Conservation (phyloP, 73 alveolate genomes). For the Symbiodinium pilosum region DNA sequence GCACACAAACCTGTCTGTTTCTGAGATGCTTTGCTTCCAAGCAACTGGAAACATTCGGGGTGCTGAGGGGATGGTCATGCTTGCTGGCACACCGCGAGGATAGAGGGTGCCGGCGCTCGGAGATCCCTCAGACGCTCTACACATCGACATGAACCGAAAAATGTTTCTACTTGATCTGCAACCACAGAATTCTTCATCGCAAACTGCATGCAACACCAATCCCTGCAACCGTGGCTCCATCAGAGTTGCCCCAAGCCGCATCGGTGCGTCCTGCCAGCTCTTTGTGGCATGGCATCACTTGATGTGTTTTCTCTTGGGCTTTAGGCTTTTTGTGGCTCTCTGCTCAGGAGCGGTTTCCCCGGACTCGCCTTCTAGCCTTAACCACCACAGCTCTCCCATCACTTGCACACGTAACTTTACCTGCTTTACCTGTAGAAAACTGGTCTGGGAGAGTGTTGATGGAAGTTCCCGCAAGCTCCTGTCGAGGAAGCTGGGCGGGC, state of each 20-base stretch:
- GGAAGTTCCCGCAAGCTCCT: neutral
- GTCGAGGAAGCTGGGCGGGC: neutral
- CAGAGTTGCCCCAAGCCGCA: constrained; percentile 8
- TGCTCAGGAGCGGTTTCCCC: no score
- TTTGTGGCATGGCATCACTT: neutral
- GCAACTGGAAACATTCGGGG: constrained; percentile 19
- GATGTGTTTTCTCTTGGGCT: no score
- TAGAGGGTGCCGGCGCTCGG: neutral
- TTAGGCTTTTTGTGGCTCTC: no score
- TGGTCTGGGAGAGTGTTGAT: no score
- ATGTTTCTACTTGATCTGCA: no score
- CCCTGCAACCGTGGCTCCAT: neutral
- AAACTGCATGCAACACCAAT: no score
- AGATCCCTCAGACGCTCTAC: constrained; percentile 18
- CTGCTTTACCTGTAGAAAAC: no score
- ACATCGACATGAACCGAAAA: no score
- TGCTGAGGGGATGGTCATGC: constrained; percentile 5
- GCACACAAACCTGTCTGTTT: neutral
- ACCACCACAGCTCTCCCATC: neutral
- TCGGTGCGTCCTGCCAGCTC: neutral
- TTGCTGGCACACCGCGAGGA: neutral
- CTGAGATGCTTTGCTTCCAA: no score
- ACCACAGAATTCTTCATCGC: neutral
- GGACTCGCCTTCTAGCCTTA: no score
- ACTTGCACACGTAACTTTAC: neutral